phyloP scores from a whole-genome alignment of 2,329 filamentous ascomycete genomes.

The Colletotrichum noveboracense region DNA sequence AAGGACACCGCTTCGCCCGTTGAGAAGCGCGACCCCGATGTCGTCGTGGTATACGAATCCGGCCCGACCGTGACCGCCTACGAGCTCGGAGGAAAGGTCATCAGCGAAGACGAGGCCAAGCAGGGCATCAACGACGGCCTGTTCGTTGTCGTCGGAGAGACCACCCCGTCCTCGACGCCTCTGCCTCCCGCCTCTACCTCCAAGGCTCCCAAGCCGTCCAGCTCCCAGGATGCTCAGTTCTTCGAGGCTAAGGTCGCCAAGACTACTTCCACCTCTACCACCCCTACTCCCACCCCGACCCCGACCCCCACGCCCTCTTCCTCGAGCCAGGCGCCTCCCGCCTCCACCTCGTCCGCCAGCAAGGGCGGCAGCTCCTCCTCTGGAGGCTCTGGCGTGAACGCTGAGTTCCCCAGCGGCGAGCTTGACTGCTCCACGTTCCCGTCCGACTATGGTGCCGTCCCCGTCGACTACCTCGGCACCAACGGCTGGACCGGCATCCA shows the following conservation, averaged over 20 bases:
- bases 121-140: conserved; percentile 73
- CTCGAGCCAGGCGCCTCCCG: conserved; percentile 28
- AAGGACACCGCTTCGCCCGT: conserved; percentile 54
- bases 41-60: conserved; percentile 59
- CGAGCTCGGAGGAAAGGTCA: conserved; percentile 67
- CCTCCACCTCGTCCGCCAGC: conserved; percentile 28
- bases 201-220: conserved; percentile 34
- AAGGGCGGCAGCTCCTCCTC: conserved; percentile 23
- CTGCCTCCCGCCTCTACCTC: conserved; percentile 44
- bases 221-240: conserved; percentile 52
- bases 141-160: conserved; percentile 69
- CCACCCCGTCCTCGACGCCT: conserved; percentile 56
- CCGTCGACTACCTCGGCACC: conserved; percentile 71
- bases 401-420: conserved; percentile 77
- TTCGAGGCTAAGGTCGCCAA: conserved; percentile 47
- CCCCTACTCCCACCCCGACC: conserved; percentile 30
- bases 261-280: conserved; percentile 35
- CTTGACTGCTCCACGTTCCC: conserved; percentile 78
- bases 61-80: conserved; percentile 74
- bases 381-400: conserved; percentile 60
- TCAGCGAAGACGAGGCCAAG: conserved; percentile 70
- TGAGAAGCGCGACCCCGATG: conserved; percentile 51
- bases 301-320: conserved; percentile 23
- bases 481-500: conserved; percentile 85
- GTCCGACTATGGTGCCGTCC: conserved; percentile 77